Evolutionary conservation across 208 protist species (phyloP), one percentile per base, ranked within the genome.

Genomic region (Leishmania guyanensis): DNA sequence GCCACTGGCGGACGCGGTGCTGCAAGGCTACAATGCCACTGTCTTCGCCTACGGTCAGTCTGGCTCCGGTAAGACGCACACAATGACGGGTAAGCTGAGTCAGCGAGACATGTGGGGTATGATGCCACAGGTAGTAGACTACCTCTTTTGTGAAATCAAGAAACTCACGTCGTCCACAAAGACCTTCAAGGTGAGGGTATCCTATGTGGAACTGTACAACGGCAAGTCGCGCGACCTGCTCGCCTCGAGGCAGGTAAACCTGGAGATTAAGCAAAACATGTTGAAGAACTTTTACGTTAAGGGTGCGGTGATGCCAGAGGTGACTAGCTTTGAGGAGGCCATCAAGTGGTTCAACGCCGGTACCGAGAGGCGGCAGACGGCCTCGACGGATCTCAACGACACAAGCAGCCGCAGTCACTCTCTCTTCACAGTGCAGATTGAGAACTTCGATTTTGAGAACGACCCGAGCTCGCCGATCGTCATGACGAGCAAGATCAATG

Each of bases 41-140:
- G 94, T 98, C 17, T 98, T 98, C 81, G 94, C 95, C 66, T 98
- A 98, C 77, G 95, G 95, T 58, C 95, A 98, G 90, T 97, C 95
- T 46, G 95, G 95, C 73, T 96, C 93, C 29, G 95, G 95, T 85
- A 98, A 98, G 90, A 98, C 95, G 58, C 89, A 95, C 85, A 98
- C 95, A 43, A 98, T 98, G 94, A 97, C 94, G 3, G 95, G 95
- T 87, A 94, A 95, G 54, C 87, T 96, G 50, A 90, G 71, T 75
- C 88, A 92, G 65, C 72, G 84, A 16, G 90, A 97, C 75, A 91
- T 83, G 89, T 97, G 91, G 88, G 95, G 95, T 92, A 96, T 98
- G 89, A 97, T 98, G 94, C 95, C 94, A 12, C 94, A 97, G 80
- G 92, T 95, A 1, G 89, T 98, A 5, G 91, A 95, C 82, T 93